A percentile compares a stretch with the other conserved stretches of the same genome.
Conservation (phyloP, 1,284 basidiomycete genomes). For the Lentinula novae-zelandiae region DNA sequence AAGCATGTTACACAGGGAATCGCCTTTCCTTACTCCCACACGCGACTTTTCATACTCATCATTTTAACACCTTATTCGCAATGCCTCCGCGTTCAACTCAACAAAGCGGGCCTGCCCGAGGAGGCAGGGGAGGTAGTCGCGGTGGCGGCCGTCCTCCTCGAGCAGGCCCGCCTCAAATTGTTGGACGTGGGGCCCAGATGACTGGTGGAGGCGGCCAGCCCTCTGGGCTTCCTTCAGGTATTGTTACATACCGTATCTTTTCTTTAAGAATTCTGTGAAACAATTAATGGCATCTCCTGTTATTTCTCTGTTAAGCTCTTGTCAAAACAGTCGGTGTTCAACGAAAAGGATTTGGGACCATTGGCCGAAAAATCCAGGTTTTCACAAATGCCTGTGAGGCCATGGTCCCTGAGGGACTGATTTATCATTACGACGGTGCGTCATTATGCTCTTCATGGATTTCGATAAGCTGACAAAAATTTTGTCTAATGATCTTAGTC, state of each 20-base stretch:
- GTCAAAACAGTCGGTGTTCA: constrained; percentile 39
- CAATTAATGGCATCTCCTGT: background rate
- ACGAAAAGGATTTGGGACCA: constrained; percentile 45
- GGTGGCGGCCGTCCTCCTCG: constrained; percentile 1
- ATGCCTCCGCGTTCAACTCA: constrained; percentile 9
- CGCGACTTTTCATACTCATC: background rate
- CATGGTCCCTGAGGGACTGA: constrained; percentile 54
- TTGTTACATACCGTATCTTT: background rate
- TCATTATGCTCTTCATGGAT: constrained; percentile 26
- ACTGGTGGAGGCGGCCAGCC: constrained; percentile 2
- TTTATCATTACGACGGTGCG: constrained; percentile 75
- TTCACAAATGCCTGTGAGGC: constrained; percentile 63
- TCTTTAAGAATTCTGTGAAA: background rate
- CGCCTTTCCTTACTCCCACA: background rate
- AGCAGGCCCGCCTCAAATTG: background rate
- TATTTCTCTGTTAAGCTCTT: constrained; percentile 9
- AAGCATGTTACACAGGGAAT: background rate
- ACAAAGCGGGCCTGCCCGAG: background rate
- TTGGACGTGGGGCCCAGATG: constrained; percentile 10
- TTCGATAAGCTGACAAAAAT: constrained; percentile 26
- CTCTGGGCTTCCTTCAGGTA: constrained; percentile 5
- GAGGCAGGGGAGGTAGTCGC: constrained; percentile 4
- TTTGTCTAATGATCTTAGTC: constrained; percentile 20
- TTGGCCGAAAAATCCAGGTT: constrained; percentile 49
- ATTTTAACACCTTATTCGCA: background rate